phyloP scores from a whole-genome alignment of 78 protist species.

The Monosiga brevicollis region DNA sequence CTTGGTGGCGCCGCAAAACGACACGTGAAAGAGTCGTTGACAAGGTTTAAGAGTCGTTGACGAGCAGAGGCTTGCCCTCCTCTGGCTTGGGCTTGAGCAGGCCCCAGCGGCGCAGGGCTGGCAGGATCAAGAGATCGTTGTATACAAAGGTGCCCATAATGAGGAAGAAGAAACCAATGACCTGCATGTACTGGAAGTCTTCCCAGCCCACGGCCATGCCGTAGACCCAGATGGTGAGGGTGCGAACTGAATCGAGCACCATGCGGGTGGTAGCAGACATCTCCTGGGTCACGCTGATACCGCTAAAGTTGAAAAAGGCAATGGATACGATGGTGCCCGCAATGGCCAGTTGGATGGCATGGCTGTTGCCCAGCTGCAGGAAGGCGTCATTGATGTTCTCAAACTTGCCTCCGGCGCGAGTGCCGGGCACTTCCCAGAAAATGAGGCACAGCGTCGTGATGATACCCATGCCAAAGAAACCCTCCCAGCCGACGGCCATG shows the following conservation, averaged over 20 bases:
- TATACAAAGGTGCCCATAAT: background rate
- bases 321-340: background rate
- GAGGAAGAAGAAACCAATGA: background rate
- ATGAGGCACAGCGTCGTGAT: background rate
- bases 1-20: no score
- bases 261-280: background rate
- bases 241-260: background rate
- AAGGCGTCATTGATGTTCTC: slow-evolving; percentile 1
- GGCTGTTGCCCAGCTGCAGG: background rate
- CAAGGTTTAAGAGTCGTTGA: no score
- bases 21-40: no score
- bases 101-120: background rate
- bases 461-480: background rate
- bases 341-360: background rate
- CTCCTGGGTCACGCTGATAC: background rate
- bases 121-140: background rate
- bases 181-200: background rate
- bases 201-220: background rate
- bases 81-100: background rate
- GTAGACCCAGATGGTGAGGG: background rate
- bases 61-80: background rate
- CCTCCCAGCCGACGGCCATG: background rate
- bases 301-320: slow-evolving; percentile 3
- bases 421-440: background rate
- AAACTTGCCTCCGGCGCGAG: background rate